Conservation (phyloP, 78 protist genomes). For the Chrysochromulina tobinii region DNA sequence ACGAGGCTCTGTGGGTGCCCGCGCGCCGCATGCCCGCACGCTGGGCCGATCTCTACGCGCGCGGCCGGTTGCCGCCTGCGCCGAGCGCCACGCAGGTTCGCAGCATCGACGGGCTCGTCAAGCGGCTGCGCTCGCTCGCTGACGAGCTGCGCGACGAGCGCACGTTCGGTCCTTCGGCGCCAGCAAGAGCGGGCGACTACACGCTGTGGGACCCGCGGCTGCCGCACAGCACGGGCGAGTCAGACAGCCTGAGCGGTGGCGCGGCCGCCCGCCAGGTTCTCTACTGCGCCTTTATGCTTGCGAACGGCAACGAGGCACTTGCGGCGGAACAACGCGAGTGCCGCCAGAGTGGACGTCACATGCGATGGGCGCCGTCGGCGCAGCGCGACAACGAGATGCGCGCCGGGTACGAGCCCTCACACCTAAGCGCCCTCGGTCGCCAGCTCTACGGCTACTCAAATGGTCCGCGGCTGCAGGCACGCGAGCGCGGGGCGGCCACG, state of each 20-base stretch:
- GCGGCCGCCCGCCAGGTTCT: not conserved
- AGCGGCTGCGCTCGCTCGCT: not conserved
- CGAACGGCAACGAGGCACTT: not conserved
- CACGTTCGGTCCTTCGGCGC: too few relatives aligned
- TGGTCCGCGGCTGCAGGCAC: not conserved
- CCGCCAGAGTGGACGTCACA: not conserved
- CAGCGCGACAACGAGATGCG: not conserved
- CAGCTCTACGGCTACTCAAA: not conserved
- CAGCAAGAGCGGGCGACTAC: not conserved
- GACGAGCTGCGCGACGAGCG: not conserved
- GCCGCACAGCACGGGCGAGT: not conserved
- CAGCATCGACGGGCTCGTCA: not conserved
- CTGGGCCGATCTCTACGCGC: not conserved
- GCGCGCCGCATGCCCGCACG: not conserved
- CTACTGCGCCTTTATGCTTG: not conserved
- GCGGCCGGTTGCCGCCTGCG: not conserved
- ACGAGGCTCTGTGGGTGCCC: not conserved
- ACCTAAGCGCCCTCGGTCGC: not conserved
- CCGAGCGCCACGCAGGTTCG: not conserved
- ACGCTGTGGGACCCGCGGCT: not conserved
- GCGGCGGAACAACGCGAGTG: not conserved
- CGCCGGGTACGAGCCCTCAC: not conserved
- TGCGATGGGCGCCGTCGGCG: not conserved
- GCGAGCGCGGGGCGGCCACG: not conserved
- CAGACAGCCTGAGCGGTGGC: not conserved